Evolutionary conservation across 371 early-diverging fungal species (phyloP).

Genomic region (Capillidium heterosporum): DNA sequence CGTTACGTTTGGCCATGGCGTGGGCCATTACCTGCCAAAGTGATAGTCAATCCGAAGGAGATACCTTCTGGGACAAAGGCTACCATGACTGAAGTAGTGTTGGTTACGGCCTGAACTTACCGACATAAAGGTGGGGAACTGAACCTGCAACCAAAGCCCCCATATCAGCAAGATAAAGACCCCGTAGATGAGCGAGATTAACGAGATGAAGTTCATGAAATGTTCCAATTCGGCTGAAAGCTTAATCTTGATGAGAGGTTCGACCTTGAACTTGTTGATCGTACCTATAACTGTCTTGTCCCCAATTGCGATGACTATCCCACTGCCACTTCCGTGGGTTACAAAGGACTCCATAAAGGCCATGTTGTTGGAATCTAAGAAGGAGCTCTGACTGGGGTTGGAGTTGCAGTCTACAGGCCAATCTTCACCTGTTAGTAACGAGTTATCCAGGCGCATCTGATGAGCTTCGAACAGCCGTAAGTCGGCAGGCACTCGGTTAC

Average conservation of each 20-base stretch:
- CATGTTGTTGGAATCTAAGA: constrained; percentile 36
- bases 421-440: constrained; percentile 68
- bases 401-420: constrained; percentile 43
- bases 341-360: constrained; percentile 32
- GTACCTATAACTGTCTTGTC: constrained; percentile 77
- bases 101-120: constrained; percentile 19
- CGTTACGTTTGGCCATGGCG: constrained; percentile 27
- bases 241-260: constrained; percentile 16
- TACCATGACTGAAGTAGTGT: constrained; percentile 69
- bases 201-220: constrained; percentile 44
- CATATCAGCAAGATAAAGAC: constrained; percentile 50
- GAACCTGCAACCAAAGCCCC: constrained; percentile 29
- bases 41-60: constrained; percentile 16
- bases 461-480: constrained; percentile 54
- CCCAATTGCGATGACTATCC: constrained; percentile 48
- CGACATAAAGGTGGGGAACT: constrained; percentile 15
- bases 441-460: constrained; percentile 66
- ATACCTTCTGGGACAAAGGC: constrained; percentile 91
- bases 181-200: constrained; percentile 40
- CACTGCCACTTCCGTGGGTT: constrained; percentile 32
- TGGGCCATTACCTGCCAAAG: constrained; percentile 8
- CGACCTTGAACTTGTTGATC: constrained; percentile 41
- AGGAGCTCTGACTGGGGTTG: constrained; percentile 14
- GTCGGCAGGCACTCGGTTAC: constrained; percentile 77
- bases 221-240: constrained; percentile 50